Evolutionary conservation across 768 basidiomycete species (phyloP).

Genomic region (Rhodocollybia butyracea): DNA sequence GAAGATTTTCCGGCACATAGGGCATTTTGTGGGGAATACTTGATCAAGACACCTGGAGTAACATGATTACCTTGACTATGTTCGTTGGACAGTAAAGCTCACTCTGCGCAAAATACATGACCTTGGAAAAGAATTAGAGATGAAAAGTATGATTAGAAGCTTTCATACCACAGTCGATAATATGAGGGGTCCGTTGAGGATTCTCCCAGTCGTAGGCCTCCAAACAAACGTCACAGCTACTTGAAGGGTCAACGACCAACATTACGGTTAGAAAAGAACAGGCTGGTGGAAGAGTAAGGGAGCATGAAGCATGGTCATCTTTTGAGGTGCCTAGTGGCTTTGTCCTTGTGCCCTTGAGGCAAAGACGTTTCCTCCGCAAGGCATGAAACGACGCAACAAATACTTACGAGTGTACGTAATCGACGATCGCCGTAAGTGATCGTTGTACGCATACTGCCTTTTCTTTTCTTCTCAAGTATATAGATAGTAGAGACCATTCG

Average conservation of each 20-base stretch:
- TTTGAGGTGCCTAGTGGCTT: not conserved
- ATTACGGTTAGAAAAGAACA: not conserved
- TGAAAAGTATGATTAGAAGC: not conserved
- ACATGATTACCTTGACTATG: not conserved
- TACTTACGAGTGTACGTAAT: too few species aligned
- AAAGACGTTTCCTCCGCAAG: not conserved
- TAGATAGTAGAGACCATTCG: too few species aligned
- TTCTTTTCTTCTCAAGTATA: too few species aligned
- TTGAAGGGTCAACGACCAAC: slow-evolving; percentile 6
- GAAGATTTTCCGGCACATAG: slow-evolving; percentile 1
- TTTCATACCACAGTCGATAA: slow-evolving; percentile 4
- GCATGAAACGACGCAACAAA: too few species aligned
- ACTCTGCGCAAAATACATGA: slow-evolving; percentile 6
- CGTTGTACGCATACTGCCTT: too few species aligned
- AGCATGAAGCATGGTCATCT: not conserved
- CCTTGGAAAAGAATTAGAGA: not conserved
- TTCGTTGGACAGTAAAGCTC: too few species aligned
- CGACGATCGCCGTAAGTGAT: too few species aligned
- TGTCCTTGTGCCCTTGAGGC: not conserved
- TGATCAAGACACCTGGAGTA: not conserved
- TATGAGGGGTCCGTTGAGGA: not conserved
- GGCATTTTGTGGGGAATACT: slow-evolving; percentile 2
- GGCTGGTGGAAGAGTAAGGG: not conserved
- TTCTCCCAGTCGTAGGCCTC: slow-evolving; percentile 4
- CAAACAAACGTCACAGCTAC: slow-evolving; percentile 4